phyloP scores from a whole-genome alignment of 768 basidiomycete genomes.

The Lentinus tigrinus region DNA sequence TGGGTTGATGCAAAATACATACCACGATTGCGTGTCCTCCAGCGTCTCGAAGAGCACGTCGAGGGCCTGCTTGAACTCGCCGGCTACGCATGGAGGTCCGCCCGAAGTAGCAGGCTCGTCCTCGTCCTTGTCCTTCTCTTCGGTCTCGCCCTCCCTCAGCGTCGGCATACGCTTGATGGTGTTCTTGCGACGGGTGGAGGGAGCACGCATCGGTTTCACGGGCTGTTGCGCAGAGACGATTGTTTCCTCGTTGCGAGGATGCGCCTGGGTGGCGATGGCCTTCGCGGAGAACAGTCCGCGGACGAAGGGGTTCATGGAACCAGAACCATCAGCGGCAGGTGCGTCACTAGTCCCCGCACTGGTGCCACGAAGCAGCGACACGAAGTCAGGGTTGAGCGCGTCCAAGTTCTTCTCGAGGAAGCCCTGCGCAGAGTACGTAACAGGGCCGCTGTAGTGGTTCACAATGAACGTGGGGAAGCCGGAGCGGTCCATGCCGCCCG shows the following conservation, averaged over 20 bases:
- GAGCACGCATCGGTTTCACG: conserved; percentile 91
- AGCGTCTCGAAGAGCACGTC: conserved; percentile 86
- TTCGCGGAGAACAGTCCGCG: conserved; percentile 86
- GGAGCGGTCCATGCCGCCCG: conserved; percentile 69
- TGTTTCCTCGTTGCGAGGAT: conserved; percentile 91
- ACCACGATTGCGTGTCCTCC: conserved; percentile 89
- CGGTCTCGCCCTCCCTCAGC: conserved; percentile 42
- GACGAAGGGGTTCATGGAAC: conserved; percentile 89
- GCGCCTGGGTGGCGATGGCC: conserved; percentile 88
- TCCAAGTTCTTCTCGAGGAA: conserved; percentile 91
- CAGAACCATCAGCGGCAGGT: conserved; percentile 63
- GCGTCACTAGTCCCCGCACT: conserved; percentile 24
- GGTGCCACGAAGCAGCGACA: conserved; percentile 79
- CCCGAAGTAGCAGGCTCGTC: conserved; percentile 38
- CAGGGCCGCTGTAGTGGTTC: conserved; percentile 87
- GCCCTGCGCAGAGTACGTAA: conserved; percentile 87
- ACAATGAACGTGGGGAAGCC: conserved; percentile 88
- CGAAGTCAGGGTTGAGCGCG: conserved; percentile 89
- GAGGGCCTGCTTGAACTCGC: conserved; percentile 83
- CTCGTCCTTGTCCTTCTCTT: conserved; percentile 51
- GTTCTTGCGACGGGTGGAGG: conserved; percentile 82
- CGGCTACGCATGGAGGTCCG: conserved; percentile 70
- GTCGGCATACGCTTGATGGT: conserved; percentile 64
- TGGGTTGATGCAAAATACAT: conserved; percentile 88
- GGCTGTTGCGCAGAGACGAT: conserved; percentile 93